A percentile compares a stretch with the other conserved stretches of the same genome.
phyloP scores from a whole-genome alignment of 179 eudicot genomes.

The Silene noctiflora region DNA sequence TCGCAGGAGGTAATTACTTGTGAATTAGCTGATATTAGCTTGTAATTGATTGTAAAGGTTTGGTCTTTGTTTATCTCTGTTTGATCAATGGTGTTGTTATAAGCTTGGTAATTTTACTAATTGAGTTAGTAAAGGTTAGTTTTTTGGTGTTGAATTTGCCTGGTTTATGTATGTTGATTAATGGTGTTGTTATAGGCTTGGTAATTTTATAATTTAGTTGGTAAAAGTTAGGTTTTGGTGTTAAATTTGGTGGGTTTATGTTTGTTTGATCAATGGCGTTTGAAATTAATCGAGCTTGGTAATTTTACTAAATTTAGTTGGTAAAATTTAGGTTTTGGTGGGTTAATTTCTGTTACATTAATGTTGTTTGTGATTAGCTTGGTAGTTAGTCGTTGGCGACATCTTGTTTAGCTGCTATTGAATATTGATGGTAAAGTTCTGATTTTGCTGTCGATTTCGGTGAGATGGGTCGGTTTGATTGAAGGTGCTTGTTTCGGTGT shows the following conservation, averaged over 20 bases:
- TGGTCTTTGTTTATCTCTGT: not conserved
- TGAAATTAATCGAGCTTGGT: no score
- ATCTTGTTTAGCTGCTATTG: not conserved
- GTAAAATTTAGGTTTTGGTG: not conserved
- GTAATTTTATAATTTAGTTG: not conserved
- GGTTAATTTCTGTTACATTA: not conserved
- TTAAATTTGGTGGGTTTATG: slow-evolving; percentile 7
- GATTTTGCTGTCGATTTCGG: slow-evolving; percentile 1
- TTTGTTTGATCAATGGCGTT: not conserved
- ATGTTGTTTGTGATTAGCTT: not conserved
- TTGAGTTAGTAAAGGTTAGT: not conserved
- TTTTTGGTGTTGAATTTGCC: not conserved
- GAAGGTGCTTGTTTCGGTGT: not conserved
- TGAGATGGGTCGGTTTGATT: slow-evolving; percentile 5
- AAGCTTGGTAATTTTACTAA: not conserved
- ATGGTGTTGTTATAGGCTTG: not conserved
- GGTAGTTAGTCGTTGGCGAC: not conserved
- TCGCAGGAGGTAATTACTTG: slow-evolving; percentile 55
- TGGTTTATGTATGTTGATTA: not conserved
- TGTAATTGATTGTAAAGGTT: not conserved
- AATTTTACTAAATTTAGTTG: no score
- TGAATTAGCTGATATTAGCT: not conserved
- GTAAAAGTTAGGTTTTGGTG: not conserved
- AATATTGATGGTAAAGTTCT: not conserved
- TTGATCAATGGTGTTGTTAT: not conserved